A percentile compares a stretch with the other conserved stretches of the same genome.
phyloP scores from a whole-genome alignment of 1,139 yeast genomes.

The Zhuliangozyma blackwelliae region DNA sequence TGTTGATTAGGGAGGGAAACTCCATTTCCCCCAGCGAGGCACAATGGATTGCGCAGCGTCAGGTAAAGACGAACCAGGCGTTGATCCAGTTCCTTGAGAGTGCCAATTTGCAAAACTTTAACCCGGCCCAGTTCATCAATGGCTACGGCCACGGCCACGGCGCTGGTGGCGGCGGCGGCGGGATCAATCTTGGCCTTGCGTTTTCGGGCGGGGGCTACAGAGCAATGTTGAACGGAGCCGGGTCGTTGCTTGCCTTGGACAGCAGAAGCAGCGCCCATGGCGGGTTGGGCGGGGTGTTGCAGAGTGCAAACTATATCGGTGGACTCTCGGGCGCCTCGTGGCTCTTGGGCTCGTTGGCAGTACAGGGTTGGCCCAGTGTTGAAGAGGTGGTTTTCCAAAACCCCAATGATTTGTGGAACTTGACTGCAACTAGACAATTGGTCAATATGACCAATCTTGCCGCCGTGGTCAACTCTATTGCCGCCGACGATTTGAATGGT shows the following conservation, averaged over 20 bases:
- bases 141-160: too few relatives aligned
- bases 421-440: conserved; percentile 26
- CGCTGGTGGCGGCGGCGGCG: conserved; percentile 17
- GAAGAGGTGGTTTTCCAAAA: conserved; percentile 29
- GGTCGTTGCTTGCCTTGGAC: conserved; percentile 76
- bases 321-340: conserved; percentile 41
- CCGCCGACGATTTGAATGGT: conserved; percentile 19
- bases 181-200: conserved; percentile 62
- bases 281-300: conserved; percentile 35
- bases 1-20: conserved; percentile 33
- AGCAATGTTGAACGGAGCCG: conserved; percentile 90
- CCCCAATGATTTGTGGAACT: conserved; percentile 33
- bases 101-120: conserved; percentile 51
- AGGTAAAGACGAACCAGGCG: conserved; percentile 47
- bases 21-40: conserved; percentile 33
- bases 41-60: conserved; percentile 45
- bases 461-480: conserved; percentile 20
- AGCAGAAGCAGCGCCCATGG: conserved; percentile 57
- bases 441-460: conserved; percentile 21
- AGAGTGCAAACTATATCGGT: conserved; percentile 32
- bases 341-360: conserved; percentile 31
- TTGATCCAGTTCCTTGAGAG: conserved; percentile 52
- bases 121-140: conserved; percentile 43
- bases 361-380: conserved; percentile 33
- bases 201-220: conserved; percentile 93